Evolutionary conservation across 1,284 basidiomycete species (phyloP).

Genomic region (Cutaneotrichosporon arboriforme): DNA sequence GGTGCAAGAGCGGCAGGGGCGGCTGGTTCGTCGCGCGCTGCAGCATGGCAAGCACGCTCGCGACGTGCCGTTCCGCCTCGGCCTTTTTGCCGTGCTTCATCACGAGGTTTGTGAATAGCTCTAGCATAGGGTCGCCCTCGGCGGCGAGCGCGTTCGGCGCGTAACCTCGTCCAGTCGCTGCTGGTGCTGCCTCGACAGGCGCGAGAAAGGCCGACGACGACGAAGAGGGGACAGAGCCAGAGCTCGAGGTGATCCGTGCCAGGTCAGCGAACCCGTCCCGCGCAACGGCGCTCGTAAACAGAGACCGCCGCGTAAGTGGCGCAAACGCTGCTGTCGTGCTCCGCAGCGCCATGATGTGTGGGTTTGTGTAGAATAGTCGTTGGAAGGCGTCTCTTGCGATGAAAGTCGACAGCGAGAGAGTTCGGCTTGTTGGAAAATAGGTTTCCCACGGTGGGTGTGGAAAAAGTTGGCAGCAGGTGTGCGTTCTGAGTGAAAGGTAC

Average conservation of each 20-base stretch:
- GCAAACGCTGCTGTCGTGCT: background rate
- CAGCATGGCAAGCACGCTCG: constrained; percentile 54
- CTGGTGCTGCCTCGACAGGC: background rate
- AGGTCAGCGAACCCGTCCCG: constrained; percentile 16
- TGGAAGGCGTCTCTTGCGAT: background rate
- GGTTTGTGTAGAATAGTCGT: constrained; percentile 2
- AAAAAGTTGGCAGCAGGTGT: constrained; percentile 16
- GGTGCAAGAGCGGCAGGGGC: constrained; percentile 68
- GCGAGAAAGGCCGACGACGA: background rate
- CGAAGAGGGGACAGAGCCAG: constrained; percentile 2
- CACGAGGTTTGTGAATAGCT: constrained; percentile 63
- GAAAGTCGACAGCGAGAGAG: background rate
- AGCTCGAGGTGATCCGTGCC: constrained; percentile 8
- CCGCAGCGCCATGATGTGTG: constrained; percentile 3
- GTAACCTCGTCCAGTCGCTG: constrained; percentile 29
- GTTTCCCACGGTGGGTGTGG: constrained; percentile 30
- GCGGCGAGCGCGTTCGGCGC: constrained; percentile 55
- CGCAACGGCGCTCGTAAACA: constrained; percentile 4
- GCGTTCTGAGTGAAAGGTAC: too few relatives aligned
- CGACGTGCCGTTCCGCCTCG: constrained; percentile 57
- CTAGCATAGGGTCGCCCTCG: constrained; percentile 66
- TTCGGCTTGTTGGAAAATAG: background rate
- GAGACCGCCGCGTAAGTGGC: constrained; percentile 2
- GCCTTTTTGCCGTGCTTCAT: constrained; percentile 65
- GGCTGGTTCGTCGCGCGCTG: constrained; percentile 67